Evolutionary conservation across 2,329 filamentous ascomycete genomes (phyloP).

Genomic region (Onygenales sp.): DNA sequence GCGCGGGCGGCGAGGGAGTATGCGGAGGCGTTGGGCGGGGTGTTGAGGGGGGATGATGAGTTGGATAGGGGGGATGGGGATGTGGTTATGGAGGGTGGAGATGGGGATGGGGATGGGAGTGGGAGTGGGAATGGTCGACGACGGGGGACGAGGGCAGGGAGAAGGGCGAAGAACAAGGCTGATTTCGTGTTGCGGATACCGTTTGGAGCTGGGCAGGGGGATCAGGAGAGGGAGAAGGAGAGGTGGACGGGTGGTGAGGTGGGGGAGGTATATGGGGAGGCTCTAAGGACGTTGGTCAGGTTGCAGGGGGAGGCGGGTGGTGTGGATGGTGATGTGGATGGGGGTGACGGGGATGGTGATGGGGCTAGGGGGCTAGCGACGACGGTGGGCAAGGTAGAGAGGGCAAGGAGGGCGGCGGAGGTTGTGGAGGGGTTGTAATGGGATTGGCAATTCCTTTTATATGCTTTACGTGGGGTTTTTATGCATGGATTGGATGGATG

Average conservation of each 20-base stretch:
- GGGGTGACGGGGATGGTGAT: slow-evolving; percentile 11
- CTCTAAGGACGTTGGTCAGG: slow-evolving; percentile 27
- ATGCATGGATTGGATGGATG: neutral
- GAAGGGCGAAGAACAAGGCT: slow-evolving; percentile 18
- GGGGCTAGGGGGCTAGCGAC: slow-evolving; percentile 28
- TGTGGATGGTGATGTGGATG: slow-evolving; percentile 11
- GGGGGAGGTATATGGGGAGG: slow-evolving; percentile 31
- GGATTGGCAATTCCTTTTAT: neutral
- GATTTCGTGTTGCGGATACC: slow-evolving; percentile 19
- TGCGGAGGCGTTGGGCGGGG: slow-evolving; percentile 23
- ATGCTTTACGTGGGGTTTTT: slow-evolving; percentile 2
- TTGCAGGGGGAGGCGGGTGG: slow-evolving; percentile 27
- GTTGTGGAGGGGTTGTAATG: slow-evolving; percentile 38
- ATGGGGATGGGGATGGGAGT: slow-evolving; percentile 1
- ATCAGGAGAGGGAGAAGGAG: slow-evolving; percentile 23
- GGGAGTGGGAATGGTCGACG: neutral
- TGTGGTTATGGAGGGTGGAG: slow-evolving; percentile 19
- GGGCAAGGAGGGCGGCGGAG: slow-evolving; percentile 35
- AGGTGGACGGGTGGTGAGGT: slow-evolving; percentile 34
- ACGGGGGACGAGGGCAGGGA: slow-evolving; percentile 13
- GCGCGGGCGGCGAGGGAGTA: slow-evolving; percentile 30
- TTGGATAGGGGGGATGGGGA: slow-evolving; percentile 48
- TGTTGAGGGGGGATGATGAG: slow-evolving; percentile 41
- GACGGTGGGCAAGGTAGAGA: slow-evolving; percentile 37
- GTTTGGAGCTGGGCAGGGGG: slow-evolving; percentile 11